phyloP scores from a whole-genome alignment of 2,329 filamentous ascomycete species.

The Ophiostoma pallidulum region DNA sequence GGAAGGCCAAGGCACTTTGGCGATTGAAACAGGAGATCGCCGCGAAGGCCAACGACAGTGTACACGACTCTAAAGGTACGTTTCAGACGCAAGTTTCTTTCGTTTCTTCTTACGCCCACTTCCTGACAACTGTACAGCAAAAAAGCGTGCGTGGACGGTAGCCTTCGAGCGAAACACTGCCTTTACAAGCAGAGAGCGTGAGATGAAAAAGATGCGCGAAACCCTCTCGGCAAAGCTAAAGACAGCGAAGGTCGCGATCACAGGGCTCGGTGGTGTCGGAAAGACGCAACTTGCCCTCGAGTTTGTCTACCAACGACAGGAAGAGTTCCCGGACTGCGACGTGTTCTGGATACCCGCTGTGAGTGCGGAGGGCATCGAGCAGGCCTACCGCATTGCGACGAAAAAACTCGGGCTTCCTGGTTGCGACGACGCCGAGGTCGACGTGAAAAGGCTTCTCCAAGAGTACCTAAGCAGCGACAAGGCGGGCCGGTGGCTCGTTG shows the following conservation, averaged over 20 bases:
- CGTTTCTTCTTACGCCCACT: not conserved
- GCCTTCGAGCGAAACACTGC: not conserved
- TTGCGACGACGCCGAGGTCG: too few species aligned
- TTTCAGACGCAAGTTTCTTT: not conserved
- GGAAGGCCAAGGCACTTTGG: constrained; percentile 7
- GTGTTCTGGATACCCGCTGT: too few species aligned
- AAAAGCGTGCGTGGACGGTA: not conserved
- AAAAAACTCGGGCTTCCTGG: too few species aligned
- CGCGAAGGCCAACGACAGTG: not conserved
- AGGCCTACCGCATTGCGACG: too few species aligned
- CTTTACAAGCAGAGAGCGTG: not conserved
- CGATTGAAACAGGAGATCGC: constrained; percentile 20
- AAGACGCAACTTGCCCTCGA: too few species aligned
- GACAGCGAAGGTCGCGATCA: not conserved
- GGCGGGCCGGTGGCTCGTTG: not conserved
- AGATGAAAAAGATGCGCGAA: not conserved
- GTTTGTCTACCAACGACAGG: constrained; percentile 20
- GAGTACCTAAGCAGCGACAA: not conserved
- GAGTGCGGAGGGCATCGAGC: too few species aligned
- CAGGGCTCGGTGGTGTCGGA: not conserved
- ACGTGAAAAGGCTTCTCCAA: not conserved
- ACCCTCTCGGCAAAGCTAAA: not conserved
- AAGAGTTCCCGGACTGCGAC: constrained; percentile 6
- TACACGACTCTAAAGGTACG: not conserved
- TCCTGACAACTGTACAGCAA: not conserved